phyloP scores from a whole-genome alignment of 2,329 filamentous ascomycete genomes.

The Cladophialophora exuberans region DNA sequence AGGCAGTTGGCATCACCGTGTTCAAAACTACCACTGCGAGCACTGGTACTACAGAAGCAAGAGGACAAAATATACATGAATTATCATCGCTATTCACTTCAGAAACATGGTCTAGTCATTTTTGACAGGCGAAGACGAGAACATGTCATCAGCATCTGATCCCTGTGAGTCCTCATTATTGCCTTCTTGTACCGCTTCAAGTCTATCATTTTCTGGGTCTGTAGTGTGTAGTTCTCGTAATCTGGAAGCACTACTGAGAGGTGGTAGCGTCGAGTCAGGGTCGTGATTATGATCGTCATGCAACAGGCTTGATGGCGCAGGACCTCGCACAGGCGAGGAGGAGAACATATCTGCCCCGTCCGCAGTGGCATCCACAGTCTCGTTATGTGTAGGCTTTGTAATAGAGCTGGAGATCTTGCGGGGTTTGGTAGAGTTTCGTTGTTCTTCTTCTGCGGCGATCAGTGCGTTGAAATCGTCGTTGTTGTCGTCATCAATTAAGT shows the following conservation, averaged over 20 bases:
- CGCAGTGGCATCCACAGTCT: neutral
- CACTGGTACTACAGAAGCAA: too few species aligned
- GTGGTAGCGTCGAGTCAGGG: neutral
- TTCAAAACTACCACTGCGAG: too few species aligned
- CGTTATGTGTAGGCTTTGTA: neutral
- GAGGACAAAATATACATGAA: too few species aligned
- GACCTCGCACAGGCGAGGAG: constrained; percentile 23
- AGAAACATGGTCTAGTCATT: too few species aligned
- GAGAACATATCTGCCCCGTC: constrained; percentile 26
- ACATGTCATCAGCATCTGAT: constrained; percentile 24
- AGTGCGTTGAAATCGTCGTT: constrained; percentile 20
- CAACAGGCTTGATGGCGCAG: neutral
- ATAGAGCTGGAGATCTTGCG: neutral
- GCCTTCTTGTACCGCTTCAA: neutral
- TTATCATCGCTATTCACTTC: too few species aligned
- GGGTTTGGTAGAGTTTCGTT: neutral
- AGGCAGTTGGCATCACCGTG: neutral
- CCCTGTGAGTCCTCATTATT: constrained; percentile 11
- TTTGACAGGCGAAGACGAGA: constrained; percentile 26
- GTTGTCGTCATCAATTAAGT: neutral
- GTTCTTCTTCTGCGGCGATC: constrained; percentile 18
- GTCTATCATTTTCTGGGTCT: neutral
- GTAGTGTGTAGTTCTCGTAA: neutral
- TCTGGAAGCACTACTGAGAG: neutral
- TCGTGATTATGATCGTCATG: neutral